These are phyloP conservation scores for Stylosanthes scabra DNA, from an alignment of 331 rosid species.

Conservation along the genomic window DNA sequence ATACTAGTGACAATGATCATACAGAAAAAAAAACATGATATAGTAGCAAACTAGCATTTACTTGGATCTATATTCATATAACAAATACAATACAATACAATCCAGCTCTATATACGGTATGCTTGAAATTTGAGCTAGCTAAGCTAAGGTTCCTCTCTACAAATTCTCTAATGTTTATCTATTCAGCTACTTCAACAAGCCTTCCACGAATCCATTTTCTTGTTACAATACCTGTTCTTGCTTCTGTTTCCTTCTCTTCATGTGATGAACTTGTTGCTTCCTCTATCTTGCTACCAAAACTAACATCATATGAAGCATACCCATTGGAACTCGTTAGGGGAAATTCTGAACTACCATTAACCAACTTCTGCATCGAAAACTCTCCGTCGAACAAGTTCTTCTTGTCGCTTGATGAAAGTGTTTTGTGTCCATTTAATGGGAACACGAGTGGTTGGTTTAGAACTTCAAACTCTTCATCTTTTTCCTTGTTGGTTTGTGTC, in stretches of 20 bases:
- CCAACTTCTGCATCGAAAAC: conserved; percentile 43
- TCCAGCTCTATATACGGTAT: neutral
- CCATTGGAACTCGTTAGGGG: conserved; percentile 35
- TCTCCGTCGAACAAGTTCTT: conserved; percentile 33
- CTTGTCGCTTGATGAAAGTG: conserved; percentile 34
- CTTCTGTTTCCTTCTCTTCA: conserved; percentile 22
- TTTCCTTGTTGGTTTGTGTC: conserved; percentile 39
- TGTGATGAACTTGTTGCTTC: conserved; percentile 33
- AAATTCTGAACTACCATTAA: conserved; percentile 46
- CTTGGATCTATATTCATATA: conserved; percentile 13
- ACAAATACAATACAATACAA: neutral
- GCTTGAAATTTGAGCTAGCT: conserved; percentile 7
- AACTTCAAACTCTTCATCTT: conserved; percentile 28
- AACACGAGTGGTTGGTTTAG: conserved; percentile 31
- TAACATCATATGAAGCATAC: conserved; percentile 35
- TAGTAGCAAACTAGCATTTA: neutral
- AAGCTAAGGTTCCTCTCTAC: conserved; percentile 21
- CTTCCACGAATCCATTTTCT: conserved; percentile 78
- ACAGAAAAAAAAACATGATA: neutral
- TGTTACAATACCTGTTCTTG: conserved; percentile 38
- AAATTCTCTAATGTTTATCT: conserved; percentile 25
- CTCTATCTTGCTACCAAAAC: conserved; percentile 35
- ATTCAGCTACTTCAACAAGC: conserved; percentile 64
- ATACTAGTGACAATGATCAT: neutral
- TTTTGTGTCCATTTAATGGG: conserved; percentile 55